Evolutionary conservation across 2,329 filamentous ascomycete species (phyloP).

Genomic region (Nemania serpens): DNA sequence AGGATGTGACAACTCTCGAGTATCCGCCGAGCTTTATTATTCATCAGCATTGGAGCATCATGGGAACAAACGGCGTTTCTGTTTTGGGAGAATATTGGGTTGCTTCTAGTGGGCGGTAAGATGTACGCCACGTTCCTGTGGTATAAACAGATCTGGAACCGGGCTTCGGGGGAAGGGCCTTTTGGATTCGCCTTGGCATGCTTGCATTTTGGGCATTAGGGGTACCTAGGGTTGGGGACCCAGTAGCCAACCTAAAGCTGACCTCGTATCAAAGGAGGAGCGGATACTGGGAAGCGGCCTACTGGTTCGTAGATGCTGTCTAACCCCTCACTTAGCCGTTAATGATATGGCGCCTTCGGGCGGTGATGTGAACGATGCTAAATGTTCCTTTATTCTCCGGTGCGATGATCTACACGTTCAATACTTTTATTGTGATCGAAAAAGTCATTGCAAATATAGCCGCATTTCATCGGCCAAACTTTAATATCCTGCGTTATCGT

Average conservation of each 20-base stretch:
- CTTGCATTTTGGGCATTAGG: constrained; percentile 47
- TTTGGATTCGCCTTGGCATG: constrained; percentile 45
- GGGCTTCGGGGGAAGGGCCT: constrained; percentile 36
- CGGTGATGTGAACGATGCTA: neutral
- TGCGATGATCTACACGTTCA: neutral
- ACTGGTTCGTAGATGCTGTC: constrained; percentile 2
- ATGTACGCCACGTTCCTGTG: constrained; percentile 31
- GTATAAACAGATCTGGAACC: constrained; percentile 37
- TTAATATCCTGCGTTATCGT: neutral
- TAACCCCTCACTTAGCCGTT: constrained; percentile 12
- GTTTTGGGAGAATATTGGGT: constrained; percentile 18
- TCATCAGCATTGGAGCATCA: constrained; percentile 28
- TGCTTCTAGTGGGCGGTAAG: constrained; percentile 12
- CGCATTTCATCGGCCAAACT: neutral
- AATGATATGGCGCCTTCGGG: constrained; percentile 15
- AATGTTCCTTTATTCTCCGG: neutral
- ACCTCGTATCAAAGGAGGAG: constrained; percentile 11
- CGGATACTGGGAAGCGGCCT: constrained; percentile 4
- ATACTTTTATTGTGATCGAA: neutral
- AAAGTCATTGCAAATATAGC: neutral
- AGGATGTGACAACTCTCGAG: constrained; percentile 15
- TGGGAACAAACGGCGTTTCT: constrained; percentile 26
- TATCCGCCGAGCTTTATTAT: constrained; percentile 16
- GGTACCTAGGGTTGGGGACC: constrained; percentile 31
- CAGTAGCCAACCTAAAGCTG: neutral